Conservation (phyloP, 768 basidiomycete genomes). For the Boletus rex-veris region DNA sequence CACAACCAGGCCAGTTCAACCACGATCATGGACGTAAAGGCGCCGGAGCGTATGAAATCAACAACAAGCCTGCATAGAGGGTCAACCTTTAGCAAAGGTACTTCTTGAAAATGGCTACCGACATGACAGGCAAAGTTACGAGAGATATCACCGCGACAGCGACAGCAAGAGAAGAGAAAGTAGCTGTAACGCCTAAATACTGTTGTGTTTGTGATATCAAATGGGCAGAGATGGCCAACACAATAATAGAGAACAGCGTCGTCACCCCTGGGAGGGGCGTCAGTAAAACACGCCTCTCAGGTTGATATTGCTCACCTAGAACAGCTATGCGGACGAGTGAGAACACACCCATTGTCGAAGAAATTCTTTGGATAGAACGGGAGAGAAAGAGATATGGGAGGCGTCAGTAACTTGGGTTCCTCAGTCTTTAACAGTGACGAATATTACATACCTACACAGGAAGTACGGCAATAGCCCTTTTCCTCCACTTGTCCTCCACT, state of each 20-base stretch:
- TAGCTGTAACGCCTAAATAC: conserved; percentile 7
- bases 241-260: conserved; percentile 29
- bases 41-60: conserved; percentile 35
- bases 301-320: conserved; percentile 18
- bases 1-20: conserved; percentile 38
- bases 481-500: no score
- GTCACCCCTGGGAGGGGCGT: conserved; percentile 12
- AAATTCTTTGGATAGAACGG: background rate
- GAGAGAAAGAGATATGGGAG: background rate
- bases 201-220: conserved; percentile 21
- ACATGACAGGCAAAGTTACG: conserved; percentile 31
- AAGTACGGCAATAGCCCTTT: no score
- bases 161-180: conserved; percentile 29
- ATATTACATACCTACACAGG: background rate
- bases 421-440: no score
- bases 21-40: conserved; percentile 37
- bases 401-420: background rate
- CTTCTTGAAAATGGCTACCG: background rate
- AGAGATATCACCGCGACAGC: conserved; percentile 29
- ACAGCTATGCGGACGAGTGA: conserved; percentile 14
- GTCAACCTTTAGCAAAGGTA: background rate
- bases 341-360: conserved; percentile 13
- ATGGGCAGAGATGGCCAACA: conserved; percentile 28
- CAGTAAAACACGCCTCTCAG: background rate
- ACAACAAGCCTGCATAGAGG: conserved; percentile 30